These are phyloP conservation scores for Coemansia sp. DNA, from an alignment of 192 early-diverging fungal genomes.

Conservation along the genomic window DNA sequence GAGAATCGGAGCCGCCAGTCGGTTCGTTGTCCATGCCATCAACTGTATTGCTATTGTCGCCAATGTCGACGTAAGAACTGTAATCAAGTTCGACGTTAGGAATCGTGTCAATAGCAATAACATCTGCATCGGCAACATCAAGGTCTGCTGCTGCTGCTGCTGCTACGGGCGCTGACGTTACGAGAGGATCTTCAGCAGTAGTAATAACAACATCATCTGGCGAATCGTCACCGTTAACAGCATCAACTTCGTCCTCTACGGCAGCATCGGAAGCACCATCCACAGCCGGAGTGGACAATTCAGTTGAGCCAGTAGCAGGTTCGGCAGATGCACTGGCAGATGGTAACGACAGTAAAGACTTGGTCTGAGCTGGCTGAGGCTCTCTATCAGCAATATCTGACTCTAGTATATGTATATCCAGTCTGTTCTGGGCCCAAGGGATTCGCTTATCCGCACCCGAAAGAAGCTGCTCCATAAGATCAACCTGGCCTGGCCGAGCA, in stretches of 20 bases:
- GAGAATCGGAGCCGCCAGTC: neutral
- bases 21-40: neutral
- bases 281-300: neutral
- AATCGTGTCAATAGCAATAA: neutral
- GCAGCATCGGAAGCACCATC: neutral
- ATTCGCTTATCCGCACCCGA: conserved; percentile 47
- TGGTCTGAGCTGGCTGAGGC: conserved; percentile 24
- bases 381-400: conserved; percentile 28
- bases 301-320: neutral
- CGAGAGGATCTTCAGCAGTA: neutral
- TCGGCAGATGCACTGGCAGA: neutral
- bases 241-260: neutral
- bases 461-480: conserved; percentile 44
- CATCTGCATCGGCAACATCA: neutral
- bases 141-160: neutral
- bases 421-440: conserved; percentile 52
- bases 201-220: neutral
- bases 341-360: conserved; percentile 11
- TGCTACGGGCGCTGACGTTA: too few relatives aligned
- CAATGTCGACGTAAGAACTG: neutral
- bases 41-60: neutral
- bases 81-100: neutral
- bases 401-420: conserved; percentile 48
- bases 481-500: conserved; percentile 14
- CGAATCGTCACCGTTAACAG: neutral